phyloP scores from a whole-genome alignment of 2,329 filamentous ascomycete genomes.

The Trichoderma atroviride region DNA sequence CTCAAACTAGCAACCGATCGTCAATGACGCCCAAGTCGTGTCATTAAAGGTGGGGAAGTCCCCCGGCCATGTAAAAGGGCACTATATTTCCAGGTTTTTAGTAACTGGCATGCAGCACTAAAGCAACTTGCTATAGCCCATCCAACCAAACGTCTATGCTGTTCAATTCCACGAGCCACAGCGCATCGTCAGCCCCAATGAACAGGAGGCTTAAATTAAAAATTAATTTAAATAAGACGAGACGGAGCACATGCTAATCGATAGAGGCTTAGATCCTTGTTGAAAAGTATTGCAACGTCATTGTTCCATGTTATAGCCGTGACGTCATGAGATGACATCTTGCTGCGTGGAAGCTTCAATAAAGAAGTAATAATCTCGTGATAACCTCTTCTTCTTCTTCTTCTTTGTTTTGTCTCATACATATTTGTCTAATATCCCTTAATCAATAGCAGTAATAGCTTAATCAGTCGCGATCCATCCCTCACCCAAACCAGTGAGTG shows the following conservation, averaged over 20 bases:
- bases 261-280: not conserved
- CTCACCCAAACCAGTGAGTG: not conserved
- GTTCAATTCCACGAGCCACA: not conserved
- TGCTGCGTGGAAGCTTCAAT: not conserved
- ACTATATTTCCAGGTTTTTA: not conserved
- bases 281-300: conserved; percentile 5
- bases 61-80: not conserved
- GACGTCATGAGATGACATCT: conserved; percentile 17
- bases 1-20: conserved; percentile 16
- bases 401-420: not conserved
- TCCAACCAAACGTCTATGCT: not conserved
- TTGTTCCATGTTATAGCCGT: not conserved
- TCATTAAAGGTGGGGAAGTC: conserved; percentile 10
- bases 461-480: not conserved
- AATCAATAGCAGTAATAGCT: not conserved
- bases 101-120: not conserved
- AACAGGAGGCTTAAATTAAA: not conserved
- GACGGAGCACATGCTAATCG: not conserved
- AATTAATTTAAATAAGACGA: conserved; percentile 7
- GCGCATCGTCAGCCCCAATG: not conserved
- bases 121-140: not conserved
- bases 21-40: conserved; percentile 14
- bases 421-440: not conserved
- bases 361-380: not conserved
- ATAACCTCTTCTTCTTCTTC: conserved; percentile 3